Evolutionary conservation across 2,329 filamentous ascomycete species (phyloP).

Genomic region (Capronia americana): DNA sequence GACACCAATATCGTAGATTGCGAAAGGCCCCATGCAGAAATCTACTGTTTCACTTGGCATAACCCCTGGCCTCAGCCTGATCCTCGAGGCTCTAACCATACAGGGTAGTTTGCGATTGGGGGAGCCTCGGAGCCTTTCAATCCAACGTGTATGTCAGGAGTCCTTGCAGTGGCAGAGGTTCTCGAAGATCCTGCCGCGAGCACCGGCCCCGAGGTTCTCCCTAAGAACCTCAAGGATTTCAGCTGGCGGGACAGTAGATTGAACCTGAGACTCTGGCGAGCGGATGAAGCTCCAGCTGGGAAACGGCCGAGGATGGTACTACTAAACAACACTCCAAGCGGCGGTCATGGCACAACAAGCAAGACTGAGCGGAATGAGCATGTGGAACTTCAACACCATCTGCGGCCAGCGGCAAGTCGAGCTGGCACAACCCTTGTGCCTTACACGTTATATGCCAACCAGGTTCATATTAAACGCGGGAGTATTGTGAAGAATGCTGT

Average conservation of each 20-base stretch:
- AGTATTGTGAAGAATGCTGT: background rate
- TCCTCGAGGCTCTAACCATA: conserved; percentile 4
- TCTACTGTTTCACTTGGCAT: conserved; percentile 29
- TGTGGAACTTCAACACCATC: background rate
- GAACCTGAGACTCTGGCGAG: background rate
- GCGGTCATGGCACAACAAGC: background rate
- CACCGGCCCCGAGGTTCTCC: background rate
- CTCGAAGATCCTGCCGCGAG: background rate
- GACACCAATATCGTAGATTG: conserved; percentile 16
- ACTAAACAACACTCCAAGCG: background rate
- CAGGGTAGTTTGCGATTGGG: background rate
- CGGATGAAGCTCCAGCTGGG: too few relatives aligned
- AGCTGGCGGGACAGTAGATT: background rate
- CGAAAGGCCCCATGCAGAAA: conserved; percentile 30
- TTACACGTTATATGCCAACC: background rate
- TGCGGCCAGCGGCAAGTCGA: background rate
- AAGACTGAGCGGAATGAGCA: background rate
- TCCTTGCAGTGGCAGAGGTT: background rate
- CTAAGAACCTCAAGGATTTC: background rate
- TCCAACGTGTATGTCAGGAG: background rate
- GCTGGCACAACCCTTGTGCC: background rate
- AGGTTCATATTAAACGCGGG: background rate
- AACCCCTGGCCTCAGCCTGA: conserved; percentile 15
- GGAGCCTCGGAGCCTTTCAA: background rate
- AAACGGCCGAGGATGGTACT: background rate